Evolutionary conservation across 306 rosid genomes (phyloP), one percentile per base, ranked within the genome.

Genomic region (Acacia melanoxylon): DNA sequence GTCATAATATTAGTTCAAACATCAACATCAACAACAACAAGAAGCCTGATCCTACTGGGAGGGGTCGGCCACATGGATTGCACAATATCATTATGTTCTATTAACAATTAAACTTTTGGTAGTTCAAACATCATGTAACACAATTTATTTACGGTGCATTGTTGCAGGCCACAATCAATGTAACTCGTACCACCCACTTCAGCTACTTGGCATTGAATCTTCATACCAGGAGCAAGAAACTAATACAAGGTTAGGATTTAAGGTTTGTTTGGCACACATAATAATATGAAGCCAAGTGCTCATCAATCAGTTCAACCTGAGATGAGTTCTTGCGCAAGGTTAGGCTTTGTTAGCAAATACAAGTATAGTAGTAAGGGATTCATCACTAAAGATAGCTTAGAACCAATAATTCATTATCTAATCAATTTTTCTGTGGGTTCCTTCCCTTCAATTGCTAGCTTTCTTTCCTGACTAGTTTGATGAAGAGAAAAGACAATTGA

Each of bases 1-100:
- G 87, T 59, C 56, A 54, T 46, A 24, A 52, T 40, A 41, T 10
- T 58, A 56, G 33, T 46, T 80, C 35, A 45, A 31, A 74, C 31
- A 11, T 40, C 35, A 37, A 35, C 1, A 35, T 6, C 1, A 37
- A 37, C 6, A 37, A 37, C 41, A 37, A 37, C 6, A 37, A 37
- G 8, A 37, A 37, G 8, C 8, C 1, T 37, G 6, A 6, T 37
- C 41, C 41, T 37, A 6, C 6, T 37, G 6, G 1, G 41, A 0
- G 5, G 41, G 41, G 41, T 37, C 0, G 6, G 41, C 8, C 6
- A 37, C 6, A 37, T 37, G 41, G 8, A 37, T 37, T 0, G 6
- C 8, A 37, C 1, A 6, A 6, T 1, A 1, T 6, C 41, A 6
- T 37, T 37, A 37, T 37, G 5, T 37, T 37, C 41, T 37, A 37